Evolutionary conservation across 2,329 filamentous ascomycete species (phyloP).

Genomic region (Thielaviopsis punctulata): DNA sequence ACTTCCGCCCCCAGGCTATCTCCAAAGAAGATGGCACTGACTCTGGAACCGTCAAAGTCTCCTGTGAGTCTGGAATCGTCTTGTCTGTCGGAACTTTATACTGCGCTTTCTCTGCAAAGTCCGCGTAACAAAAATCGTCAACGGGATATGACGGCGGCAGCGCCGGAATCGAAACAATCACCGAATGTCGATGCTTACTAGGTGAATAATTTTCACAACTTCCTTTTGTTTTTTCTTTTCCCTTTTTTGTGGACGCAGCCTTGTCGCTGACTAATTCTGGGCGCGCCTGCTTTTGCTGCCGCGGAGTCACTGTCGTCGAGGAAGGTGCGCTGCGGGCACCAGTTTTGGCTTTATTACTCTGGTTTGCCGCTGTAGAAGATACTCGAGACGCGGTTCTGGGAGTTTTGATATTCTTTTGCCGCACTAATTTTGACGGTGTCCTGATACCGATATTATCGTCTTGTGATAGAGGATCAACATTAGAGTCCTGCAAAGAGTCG

Average conservation of each 20-base stretch:
- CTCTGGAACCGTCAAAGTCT: neutral
- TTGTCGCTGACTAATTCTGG: neutral
- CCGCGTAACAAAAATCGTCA: neutral
- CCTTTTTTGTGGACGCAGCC: neutral
- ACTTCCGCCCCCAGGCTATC: neutral
- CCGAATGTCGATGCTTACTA: neutral
- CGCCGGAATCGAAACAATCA: neutral
- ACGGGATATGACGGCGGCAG: neutral
- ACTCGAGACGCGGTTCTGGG: neutral
- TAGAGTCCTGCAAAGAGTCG: neutral
- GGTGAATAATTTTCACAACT: neutral
- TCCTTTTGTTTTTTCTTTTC: neutral
- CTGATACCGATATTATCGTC: neutral
- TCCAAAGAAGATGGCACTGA: neutral
- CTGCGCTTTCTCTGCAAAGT: neutral
- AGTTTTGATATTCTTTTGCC: neutral
- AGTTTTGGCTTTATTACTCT: neutral
- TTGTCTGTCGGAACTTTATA: neutral
- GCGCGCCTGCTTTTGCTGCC: neutral
- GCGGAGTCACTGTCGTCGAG: neutral
- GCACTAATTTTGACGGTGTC: neutral
- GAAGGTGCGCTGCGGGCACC: neutral
- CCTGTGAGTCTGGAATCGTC: neutral
- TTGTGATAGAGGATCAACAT: neutral
- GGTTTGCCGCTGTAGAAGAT: neutral